These are phyloP conservation scores for Saccharomycopsis hybrid DNA, from an alignment of 1,139 yeast species.

Conservation along the genomic window DNA sequence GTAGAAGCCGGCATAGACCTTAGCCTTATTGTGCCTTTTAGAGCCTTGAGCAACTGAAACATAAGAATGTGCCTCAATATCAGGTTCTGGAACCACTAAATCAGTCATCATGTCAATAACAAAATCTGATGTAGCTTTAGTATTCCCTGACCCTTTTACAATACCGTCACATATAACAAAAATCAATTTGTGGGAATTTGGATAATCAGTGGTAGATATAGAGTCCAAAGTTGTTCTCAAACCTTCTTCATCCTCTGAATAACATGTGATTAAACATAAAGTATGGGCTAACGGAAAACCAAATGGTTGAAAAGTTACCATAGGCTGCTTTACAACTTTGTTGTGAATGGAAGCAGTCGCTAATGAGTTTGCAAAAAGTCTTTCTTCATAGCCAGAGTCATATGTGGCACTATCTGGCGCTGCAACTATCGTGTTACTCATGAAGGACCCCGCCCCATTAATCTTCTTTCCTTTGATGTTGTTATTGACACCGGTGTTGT, in stretches of 20 bases:
- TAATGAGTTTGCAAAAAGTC: constrained; percentile 49
- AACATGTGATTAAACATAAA: constrained; percentile 82
- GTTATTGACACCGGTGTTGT: too few relatives aligned
- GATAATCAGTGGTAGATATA: constrained; percentile 85
- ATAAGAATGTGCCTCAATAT: constrained; percentile 74
- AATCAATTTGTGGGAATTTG: constrained; percentile 85
- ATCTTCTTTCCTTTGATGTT: not conserved
- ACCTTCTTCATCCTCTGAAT: constrained; percentile 87
- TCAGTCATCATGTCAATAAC: constrained; percentile 85
- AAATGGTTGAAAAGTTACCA: constrained; percentile 79
- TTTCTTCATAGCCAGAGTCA: too few relatives aligned
- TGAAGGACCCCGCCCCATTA: constrained; percentile 9
- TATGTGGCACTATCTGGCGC: constrained; percentile 13
- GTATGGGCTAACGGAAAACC: constrained; percentile 84
- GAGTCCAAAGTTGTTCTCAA: constrained; percentile 86
- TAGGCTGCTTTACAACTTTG: constrained; percentile 79
- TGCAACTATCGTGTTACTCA: constrained; percentile 10
- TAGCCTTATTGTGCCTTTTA: constrained; percentile 97
- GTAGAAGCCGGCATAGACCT: constrained; percentile 86
- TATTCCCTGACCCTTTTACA: constrained; percentile 91
- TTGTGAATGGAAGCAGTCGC: constrained; percentile 70
- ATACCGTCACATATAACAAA: constrained; percentile 88
- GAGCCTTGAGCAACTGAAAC: constrained; percentile 93
- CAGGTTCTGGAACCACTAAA: constrained; percentile 61
- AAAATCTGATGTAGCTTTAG: constrained; percentile 79